Evolutionary conservation across 495 filamentous ascomycete species (phyloP), one percentile per base, ranked within the genome.

Genomic region (Talaromyces nanjingensis): DNA sequence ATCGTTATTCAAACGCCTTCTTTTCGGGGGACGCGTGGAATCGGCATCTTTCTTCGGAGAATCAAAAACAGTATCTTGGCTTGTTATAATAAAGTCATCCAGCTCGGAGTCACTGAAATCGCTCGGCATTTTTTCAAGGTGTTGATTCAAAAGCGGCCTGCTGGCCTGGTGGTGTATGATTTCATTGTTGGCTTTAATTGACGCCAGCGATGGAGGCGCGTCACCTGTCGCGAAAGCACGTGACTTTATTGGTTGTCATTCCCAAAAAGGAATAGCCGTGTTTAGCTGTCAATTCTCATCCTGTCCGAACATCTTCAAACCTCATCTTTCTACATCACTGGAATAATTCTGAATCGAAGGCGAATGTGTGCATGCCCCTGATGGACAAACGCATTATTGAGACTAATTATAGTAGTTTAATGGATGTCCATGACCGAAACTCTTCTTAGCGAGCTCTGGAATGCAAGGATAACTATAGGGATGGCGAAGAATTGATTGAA

Each of bases 1-100:
- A 9, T 12, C 42, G 14, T 54, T 25, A 27, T 49, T 63, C 20
- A 78, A 57, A 34, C 78, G 77, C 47, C 71, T 73, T 31, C 76
- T 75, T 63, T 81, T 81, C 5, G 69, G 49, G 16, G 76, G 68
- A 55, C 70, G 72, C 16, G 74, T 64, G 14, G 69, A 67, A 11
- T 66, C 64, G 34, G 20, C 24, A 9, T 62, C 8, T 18, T 18
- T 63, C n/a, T 59, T 33, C 18, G 16, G 34, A 16, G 61, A 52
- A 14, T 53, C 61, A 25, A 59, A 42, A 25, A 61, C 53, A 39
- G 67, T 65, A 8, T 70, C 67, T 39, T 63, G 63, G 25, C 64
- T 65, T 16, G 71, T 64, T 1, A 72, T 74, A 31, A 74, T 64
- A 61, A 78, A 77, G 25, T 76, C 71, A 58, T 74, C 71, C 60